Percentiles rank a stretch among this genome's conserved stretches.
These are phyloP conservation scores for Trichoderma guizhouense DNA, from an alignment of 2,329 filamentous ascomycete species.

Conservation along the genomic window DNA sequence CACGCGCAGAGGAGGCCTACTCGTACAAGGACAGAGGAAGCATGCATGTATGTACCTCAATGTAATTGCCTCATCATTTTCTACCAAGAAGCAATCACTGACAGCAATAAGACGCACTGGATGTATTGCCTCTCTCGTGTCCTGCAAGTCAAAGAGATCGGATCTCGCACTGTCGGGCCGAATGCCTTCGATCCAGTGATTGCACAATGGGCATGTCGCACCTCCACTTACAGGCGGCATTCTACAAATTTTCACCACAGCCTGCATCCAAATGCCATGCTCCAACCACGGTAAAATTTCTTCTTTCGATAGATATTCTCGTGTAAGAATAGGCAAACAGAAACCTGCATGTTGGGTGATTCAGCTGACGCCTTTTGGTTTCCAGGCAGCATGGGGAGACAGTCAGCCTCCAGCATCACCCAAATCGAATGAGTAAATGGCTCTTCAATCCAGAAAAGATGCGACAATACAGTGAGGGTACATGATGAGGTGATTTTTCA, in stretches of 20 bases:
- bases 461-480: background rate
- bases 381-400: background rate
- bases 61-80: background rate
- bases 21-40: background rate
- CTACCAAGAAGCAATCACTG: background rate
- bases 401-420: background rate
- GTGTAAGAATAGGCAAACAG: background rate
- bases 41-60: background rate
- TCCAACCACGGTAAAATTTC: background rate
- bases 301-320: background rate
- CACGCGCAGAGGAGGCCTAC: background rate
- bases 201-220: background rate
- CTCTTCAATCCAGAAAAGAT: background rate
- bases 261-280: background rate
- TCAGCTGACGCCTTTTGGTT: background rate
- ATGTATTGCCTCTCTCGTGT: background rate
- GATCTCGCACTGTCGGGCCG: conserved; percentile 9
- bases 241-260: background rate
- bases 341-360: background rate
- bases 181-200: background rate
- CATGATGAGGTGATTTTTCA: background rate
- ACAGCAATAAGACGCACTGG: background rate
- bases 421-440: background rate
- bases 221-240: background rate
- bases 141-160: conserved; percentile 1